Evolutionary conservation across 2,329 filamentous ascomycete species (phyloP), one percentile per base, ranked within the genome.

Genomic region (Scleromitrula shiraiana): DNA sequence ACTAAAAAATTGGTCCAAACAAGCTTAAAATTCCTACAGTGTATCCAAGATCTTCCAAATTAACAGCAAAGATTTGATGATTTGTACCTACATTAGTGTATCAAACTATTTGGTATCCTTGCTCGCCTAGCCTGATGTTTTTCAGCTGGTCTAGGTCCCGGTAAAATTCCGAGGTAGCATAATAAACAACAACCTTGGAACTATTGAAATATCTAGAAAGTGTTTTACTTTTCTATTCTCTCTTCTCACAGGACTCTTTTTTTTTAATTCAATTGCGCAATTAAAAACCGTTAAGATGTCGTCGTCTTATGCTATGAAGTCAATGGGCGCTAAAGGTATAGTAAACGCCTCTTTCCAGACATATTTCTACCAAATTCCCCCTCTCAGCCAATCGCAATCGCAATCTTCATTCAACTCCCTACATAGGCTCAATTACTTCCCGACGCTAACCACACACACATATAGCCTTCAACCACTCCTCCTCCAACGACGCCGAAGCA

Each of bases 401-500:
- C n/a, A n/a, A n/a, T n/a, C n/a, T n/a, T n/a, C n/a, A n/a, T n/a
- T n/a, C n/a, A n/a, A n/a, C n/a, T n/a, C n/a, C n/a, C 23, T 24
- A 22, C 27, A 9, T 27, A 14, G 12, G 10, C 15, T 20, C 27
- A 23, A 30, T 10, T 10, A 20, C 14, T 20, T 23, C 40, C 6
- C 26, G 12, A 32, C 14, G 10, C 40, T 33, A 43, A 24, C 15
- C 14, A 17, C 24, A 26, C 29, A 23, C 22, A 32, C 22, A 17
- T 10, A 41, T 64, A 90, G 87, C 84, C 67, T 88, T 91, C 72
- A 87, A 83, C 67, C 83, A 88, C 65, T 75, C 75, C 50, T 74
- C 82, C 57, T 79, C 78, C 62, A 71, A 71, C 57, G 76, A 82
- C 50, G 74, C 80, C 47, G 90, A 97, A 72, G 80, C 76, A 58